A percentile compares a stretch with the other conserved stretches of the same genome.
Conservation (phyloP, 768 basidiomycete genomes). For the Russula foetens region DNA sequence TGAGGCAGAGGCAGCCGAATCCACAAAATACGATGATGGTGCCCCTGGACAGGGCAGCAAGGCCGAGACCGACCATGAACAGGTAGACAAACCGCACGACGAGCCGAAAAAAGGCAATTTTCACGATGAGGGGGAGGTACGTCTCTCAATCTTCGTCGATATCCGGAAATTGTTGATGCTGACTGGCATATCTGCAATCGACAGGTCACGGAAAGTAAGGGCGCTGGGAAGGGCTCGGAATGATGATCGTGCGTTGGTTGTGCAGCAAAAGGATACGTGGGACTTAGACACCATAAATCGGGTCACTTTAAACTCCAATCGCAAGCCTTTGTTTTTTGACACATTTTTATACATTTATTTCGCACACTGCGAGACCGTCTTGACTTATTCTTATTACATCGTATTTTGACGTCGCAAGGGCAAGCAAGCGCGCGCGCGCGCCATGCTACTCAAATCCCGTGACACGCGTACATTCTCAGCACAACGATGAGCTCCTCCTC, state of each 20-base stretch:
- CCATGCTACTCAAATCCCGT: too few relatives aligned
- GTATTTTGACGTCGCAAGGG: too few relatives aligned
- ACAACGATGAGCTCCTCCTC: slow-evolving; percentile 16
- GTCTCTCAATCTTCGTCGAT: neutral
- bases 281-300: neutral
- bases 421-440: neutral
- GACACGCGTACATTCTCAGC: neutral
- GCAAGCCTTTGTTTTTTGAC: neutral
- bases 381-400: too few relatives aligned
- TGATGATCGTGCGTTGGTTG: neutral
- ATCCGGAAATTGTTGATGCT: neutral
- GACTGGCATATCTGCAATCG: neutral
- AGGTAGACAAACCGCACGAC: slow-evolving; percentile 20
- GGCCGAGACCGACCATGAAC: slow-evolving; percentile 22
- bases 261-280: neutral
- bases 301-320: neutral
- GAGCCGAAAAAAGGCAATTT: slow-evolving; percentile 17
- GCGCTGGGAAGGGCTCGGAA: neutral
- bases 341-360: neutral
- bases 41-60: slow-evolving; percentile 21
- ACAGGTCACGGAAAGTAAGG: slow-evolving; percentile 1
- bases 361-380: neutral
- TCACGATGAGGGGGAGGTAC: slow-evolving; percentile 19
- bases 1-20: slow-evolving; percentile 19
- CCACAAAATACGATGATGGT: slow-evolving; percentile 12